Conservation (phyloP, 1,139 yeast genomes). For the Diutina scorzettiae region DNA sequence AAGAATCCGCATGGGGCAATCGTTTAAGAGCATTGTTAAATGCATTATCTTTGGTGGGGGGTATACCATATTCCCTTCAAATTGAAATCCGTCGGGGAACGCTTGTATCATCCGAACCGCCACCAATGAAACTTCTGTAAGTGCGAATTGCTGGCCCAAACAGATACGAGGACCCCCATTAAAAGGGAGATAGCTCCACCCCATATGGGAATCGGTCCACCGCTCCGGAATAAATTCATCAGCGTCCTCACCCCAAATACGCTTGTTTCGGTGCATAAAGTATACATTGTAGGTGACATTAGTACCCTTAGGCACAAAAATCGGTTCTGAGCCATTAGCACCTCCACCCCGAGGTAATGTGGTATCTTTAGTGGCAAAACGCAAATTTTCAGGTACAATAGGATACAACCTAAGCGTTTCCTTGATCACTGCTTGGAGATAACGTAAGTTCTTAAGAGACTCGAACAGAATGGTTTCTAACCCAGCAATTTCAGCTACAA, state of each 20-base stretch:
- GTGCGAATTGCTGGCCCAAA: constrained; percentile 12
- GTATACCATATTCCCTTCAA: neutral
- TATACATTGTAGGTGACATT: neutral
- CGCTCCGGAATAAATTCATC: neutral
- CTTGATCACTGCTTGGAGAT: neutral
- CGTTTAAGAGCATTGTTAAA: neutral
- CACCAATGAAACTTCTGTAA: neutral
- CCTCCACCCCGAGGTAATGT: constrained; percentile 5
- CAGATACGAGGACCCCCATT: constrained; percentile 55
- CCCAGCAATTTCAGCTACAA: neutral
- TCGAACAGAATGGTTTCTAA: neutral
- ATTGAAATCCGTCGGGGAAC: neutral
- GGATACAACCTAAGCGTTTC: constrained; percentile 4
- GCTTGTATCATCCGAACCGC: constrained; percentile 4
- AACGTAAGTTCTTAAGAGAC: neutral
- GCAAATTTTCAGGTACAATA: neutral
- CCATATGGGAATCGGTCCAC: neutral
- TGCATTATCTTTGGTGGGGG: neutral
- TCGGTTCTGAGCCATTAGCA: neutral
- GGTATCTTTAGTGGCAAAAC: constrained; percentile 1
- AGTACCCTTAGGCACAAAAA: constrained; percentile 4
- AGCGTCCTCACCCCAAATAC: constrained; percentile 5
- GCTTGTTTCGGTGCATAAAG: neutral
- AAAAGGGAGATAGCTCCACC: constrained; percentile 18
- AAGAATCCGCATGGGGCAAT: neutral